A percentile compares a stretch with the other conserved stretches of the same genome.
Evolutionary conservation across 371 early-diverging fungal species (phyloP).

Genomic region (Saksenaea vasiformis): DNA sequence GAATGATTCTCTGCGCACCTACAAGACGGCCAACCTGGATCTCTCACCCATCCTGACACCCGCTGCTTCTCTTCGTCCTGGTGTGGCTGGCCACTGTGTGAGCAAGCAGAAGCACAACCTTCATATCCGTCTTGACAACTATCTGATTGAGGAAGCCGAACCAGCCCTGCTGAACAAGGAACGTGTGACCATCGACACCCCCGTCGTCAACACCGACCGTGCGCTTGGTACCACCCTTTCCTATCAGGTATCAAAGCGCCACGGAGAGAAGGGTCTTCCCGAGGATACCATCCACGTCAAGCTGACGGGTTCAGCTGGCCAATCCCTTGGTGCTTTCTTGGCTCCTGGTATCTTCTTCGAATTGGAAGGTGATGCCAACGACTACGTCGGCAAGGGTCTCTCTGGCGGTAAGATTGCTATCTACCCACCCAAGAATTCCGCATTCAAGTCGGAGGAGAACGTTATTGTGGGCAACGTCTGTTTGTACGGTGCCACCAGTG

Average conservation of each 20-base stretch:
- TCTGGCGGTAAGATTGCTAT: slow-evolving; percentile 90
- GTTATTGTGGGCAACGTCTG: slow-evolving; percentile 96
- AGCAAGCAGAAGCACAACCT: slow-evolving; percentile 34
- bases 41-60: slow-evolving; percentile 87
- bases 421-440: slow-evolving; percentile 81
- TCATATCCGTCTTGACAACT: slow-evolving; percentile 22
- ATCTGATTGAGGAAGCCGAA: slow-evolving; percentile 78
- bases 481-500: slow-evolving; percentile 95
- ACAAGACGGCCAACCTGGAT: slow-evolving; percentile 89
- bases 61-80: slow-evolving; percentile 83
- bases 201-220: slow-evolving; percentile 94
- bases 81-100: slow-evolving; percentile 80
- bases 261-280: slow-evolving; percentile 86
- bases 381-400: slow-evolving; percentile 98
- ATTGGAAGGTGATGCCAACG: slow-evolving; percentile 97
- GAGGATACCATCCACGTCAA: slow-evolving; percentile 83
- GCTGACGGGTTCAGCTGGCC: slow-evolving; percentile 94
- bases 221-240: slow-evolving; percentile 90
- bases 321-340: slow-evolving; percentile 94
- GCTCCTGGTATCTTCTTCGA: slow-evolving; percentile 90
- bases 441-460: slow-evolving; percentile 84
- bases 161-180: slow-evolving; percentile 66
- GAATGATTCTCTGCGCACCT: slow-evolving; percentile 68
- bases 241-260: slow-evolving; percentile 81
- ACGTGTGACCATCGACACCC: slow-evolving; percentile 61